phyloP scores from a whole-genome alignment of 345 rosid species.

The Syzygium oleosum region DNA sequence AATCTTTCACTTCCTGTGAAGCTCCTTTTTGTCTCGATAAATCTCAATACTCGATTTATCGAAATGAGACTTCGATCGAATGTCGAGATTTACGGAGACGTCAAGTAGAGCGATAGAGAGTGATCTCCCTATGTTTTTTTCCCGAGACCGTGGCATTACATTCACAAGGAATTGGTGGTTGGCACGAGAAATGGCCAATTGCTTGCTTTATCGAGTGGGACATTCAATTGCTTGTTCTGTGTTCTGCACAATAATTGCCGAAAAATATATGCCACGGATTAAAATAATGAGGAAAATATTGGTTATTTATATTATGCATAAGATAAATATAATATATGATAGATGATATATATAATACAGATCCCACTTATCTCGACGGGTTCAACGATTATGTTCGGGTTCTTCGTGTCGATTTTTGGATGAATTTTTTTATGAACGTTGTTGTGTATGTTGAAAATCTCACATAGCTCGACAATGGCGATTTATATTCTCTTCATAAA shows the following conservation, averaged over 20 bases:
- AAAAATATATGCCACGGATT: not conserved
- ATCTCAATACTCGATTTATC: not conserved
- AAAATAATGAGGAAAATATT: not conserved
- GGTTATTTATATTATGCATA: not conserved
- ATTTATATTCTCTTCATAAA: not conserved
- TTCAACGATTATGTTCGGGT: not conserved
- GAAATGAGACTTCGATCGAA: not conserved
- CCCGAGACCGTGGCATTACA: no score
- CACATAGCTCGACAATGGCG: no score
- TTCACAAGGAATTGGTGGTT: no score
- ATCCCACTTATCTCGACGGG: not conserved
- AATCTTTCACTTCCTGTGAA: rapidly evolving
- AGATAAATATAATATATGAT: not conserved
- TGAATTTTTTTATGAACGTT: no score
- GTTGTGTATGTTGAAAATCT: no score
- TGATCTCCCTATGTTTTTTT: no score
- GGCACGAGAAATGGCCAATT: not conserved
- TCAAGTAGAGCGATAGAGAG: not conserved
- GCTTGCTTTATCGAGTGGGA: not conserved
- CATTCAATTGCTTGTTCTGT: not conserved
- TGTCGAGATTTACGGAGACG: not conserved
- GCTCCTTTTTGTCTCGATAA: rapidly evolving
- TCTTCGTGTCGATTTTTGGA: no score
- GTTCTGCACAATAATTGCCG: not conserved
- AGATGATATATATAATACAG: not conserved